Base-by-base conservation (phyloP, 2,329 filamentous ascomycete genomes). In the Microdochium paspali region DNA sequence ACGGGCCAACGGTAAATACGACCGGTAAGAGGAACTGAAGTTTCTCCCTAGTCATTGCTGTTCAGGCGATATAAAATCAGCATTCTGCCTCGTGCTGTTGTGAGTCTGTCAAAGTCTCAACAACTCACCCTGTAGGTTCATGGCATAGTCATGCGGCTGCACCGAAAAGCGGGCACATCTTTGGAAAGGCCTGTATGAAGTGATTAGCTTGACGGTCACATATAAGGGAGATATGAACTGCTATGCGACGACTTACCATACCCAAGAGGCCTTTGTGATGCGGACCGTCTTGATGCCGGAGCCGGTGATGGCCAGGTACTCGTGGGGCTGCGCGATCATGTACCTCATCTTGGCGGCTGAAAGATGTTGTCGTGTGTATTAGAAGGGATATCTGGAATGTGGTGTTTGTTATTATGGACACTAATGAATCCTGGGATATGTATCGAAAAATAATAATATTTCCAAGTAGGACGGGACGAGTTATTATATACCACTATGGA, bases 281-380 rank as follows among this genome's bases (percentile, higher is more conserved):
- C 79, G 79, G 56, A 94, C 80, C 58, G 77, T 82, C 40, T 82
- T 73, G 56, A 95, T 76, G 54, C 84, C 81, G 67, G 82, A 82
- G 68, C 89, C 88, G 57, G 87, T 93, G 57, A 93, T 79, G 73
- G 88, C 87, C 66, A 94, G 85, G 74, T 93, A 94, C 68, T 89
- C 80, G 68, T 90, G 86, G 24, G 87, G 83, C 48, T 80, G 79
- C 20, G 86, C 84, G 53, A 89, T 77, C 63, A 74, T 78, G 68
- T 84, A 87, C 56, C 76, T 76, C 72, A 77, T 78, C 45, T 51
- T 69, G 65, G 53, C 53, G 57, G 15, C 46, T 9, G 6, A 28
- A 7, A 13, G 26, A 28, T 28, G 26, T 28, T 28, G 26, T 28
- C 26, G 26, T 28, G 26, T 28, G 26, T 28, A 28, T n/a, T 7